Evolutionary conservation across 148 eudicot species (phyloP), one percentile per base, ranked within the genome.

Genomic region (Rhododendron vialii): DNA sequence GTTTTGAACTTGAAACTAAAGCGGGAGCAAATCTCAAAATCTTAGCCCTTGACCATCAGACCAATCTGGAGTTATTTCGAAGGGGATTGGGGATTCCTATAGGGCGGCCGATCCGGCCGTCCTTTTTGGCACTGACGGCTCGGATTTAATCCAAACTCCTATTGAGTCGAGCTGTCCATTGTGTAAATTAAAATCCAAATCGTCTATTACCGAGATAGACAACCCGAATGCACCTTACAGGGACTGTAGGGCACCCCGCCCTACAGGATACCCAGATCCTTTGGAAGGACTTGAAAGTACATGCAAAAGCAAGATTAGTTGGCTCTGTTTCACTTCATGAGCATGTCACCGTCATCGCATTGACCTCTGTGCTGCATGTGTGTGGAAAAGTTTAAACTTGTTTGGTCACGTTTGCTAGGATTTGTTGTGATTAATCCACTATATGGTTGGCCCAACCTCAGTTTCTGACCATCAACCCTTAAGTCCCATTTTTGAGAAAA

Each of bases 381-480:
- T 33, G 45, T 36, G 47, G 47, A 75, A 33, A 75, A 75, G 79
- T 38, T 36, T 0, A 38, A 75, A 26, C 22, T 75, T 35, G 79
- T 75, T 75, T 75, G 79, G 79, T 75, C 79, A 20, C 7, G 79
- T 75, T 75, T 35, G 79, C 79, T 75, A 75, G 79, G 79, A 75
- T 75, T 75, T 75, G 79, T 75, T 75, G 79, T 20, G 47, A 75
- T 75, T 38, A 75, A 75, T 35, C 47, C 79, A 75, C 47, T 38
- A 75, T 18, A 75, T 75, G 47, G 79, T 75, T 75, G 73, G 73
- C 61, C 69, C 84, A 57, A 82, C 82, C 61, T n/a, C 81, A n/a
- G 51, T 14, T 22, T 78, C 81, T 28, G 82, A 50, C 82, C 59
- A 80, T 5, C 43, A 20, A 80, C 82, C 82, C 82, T 28, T 28